These are phyloP conservation scores for Achaetomiella virescens DNA, from an alignment of 495 filamentous ascomycete species.

Conservation along the genomic window DNA sequence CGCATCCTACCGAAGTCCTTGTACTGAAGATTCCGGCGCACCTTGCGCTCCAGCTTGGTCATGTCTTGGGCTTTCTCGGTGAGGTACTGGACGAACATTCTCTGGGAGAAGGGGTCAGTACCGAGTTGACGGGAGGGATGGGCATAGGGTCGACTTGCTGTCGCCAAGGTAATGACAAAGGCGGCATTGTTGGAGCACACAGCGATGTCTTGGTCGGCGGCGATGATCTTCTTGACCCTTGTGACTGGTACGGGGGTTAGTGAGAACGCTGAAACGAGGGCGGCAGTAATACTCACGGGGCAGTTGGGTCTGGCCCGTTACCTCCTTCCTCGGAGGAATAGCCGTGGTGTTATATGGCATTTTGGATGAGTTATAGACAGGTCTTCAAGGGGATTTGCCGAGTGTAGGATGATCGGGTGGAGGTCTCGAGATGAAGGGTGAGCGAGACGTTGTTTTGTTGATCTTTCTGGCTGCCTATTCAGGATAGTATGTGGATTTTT, in stretches of 20 bases:
- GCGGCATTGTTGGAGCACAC: conserved; percentile 87
- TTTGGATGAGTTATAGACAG: conserved; percentile 3
- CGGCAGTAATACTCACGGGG: conserved; percentile 56
- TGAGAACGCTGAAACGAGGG: background rate
- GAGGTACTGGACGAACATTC: conserved; percentile 94
- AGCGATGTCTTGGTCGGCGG: conserved; percentile 74
- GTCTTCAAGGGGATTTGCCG: background rate
- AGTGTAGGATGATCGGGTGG: background rate
- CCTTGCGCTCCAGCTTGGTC: conserved; percentile 83
- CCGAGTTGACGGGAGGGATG: background rate
- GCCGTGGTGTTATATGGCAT: conserved; percentile 91
- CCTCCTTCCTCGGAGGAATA: conserved; percentile 71
- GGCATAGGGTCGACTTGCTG: conserved; percentile 47
- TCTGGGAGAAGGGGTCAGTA: conserved; percentile 42
- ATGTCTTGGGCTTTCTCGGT: conserved; percentile 79
- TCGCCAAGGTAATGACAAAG: conserved; percentile 89
- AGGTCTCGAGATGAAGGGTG: background rate
- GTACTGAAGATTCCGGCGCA: conserved; percentile 91
- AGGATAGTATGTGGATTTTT: no score
- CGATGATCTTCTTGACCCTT: conserved; percentile 88
- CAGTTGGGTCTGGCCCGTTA: conserved; percentile 75
- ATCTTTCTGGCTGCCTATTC: no score
- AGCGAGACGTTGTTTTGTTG: no score
- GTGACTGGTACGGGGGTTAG: conserved; percentile 54
- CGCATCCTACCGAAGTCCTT: conserved; percentile 67